Evolutionary conservation across 1,284 basidiomycete species (phyloP).

Genomic region (Malassezia arunalokei): DNA sequence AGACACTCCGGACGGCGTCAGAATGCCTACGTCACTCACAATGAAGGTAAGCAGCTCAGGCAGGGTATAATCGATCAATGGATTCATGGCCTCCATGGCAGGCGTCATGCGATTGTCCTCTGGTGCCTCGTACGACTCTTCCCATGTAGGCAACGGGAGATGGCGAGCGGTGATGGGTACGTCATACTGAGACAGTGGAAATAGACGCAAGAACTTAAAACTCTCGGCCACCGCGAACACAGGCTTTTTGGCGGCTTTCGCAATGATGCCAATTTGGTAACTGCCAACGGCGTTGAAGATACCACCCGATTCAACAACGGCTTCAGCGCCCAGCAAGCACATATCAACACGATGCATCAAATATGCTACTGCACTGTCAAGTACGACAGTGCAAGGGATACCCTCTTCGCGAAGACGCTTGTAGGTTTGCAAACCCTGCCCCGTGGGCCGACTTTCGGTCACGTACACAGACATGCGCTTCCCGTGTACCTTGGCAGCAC

Average conservation of each 20-base stretch:
- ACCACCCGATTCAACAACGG: slow-evolving; percentile 75
- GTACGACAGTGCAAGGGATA: slow-evolving; percentile 83
- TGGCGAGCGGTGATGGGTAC: slow-evolving; percentile 52
- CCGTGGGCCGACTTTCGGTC: slow-evolving; percentile 79
- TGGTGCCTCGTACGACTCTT: background rate
- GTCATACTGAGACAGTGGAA: slow-evolving; percentile 92
- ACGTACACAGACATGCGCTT: slow-evolving; percentile 96
- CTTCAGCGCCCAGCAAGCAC: slow-evolving; percentile 89
- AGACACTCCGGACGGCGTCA: slow-evolving; percentile 80
- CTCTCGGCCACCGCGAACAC: slow-evolving; percentile 90
- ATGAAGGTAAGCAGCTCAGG: slow-evolving; percentile 73
- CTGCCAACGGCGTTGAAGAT: slow-evolving; percentile 63
- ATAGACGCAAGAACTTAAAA: slow-evolving; percentile 94
- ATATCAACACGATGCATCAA: slow-evolving; percentile 91
- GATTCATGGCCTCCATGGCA: slow-evolving; percentile 33
- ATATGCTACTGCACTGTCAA: slow-evolving; percentile 93
- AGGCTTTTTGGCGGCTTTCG: slow-evolving; percentile 83
- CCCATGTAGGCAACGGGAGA: slow-evolving; percentile 23
- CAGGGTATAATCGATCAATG: slow-evolving; percentile 40
- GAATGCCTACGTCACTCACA: slow-evolving; percentile 77
- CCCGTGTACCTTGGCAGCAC: slow-evolving; percentile 58
- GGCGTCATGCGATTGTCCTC: slow-evolving; percentile 20
- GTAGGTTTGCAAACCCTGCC: slow-evolving; percentile 49
- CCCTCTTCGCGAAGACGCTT: slow-evolving; percentile 54
- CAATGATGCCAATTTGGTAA: slow-evolving; percentile 90